Conservation (phyloP, 2,329 filamentous ascomycete genomes). For the Pseudogymnoascus sp. region DNA sequence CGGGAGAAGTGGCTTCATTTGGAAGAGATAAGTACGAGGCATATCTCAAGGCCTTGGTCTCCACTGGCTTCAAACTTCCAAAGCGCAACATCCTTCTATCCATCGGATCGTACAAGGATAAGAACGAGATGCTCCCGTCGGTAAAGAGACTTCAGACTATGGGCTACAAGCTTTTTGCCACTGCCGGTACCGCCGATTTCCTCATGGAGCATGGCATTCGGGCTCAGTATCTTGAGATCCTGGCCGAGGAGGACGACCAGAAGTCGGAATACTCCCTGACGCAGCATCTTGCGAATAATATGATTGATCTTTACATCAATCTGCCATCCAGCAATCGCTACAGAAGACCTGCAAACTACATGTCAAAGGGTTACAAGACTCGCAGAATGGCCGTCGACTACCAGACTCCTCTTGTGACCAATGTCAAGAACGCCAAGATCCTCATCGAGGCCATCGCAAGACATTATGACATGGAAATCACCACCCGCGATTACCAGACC, state of each 20-base stretch:
- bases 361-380: slow-evolving; percentile 95
- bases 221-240: slow-evolving; percentile 87
- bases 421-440: slow-evolving; percentile 98
- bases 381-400: slow-evolving; percentile 93
- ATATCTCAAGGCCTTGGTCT: slow-evolving; percentile 91
- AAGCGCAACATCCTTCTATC: slow-evolving; percentile 94
- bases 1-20: slow-evolving; percentile 95
- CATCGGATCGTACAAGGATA: slow-evolving; percentile 96
- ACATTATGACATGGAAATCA: slow-evolving; percentile 77
- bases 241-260: slow-evolving; percentile 73
- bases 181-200: slow-evolving; percentile 93
- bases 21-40: slow-evolving; percentile 95
- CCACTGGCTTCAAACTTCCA: slow-evolving; percentile 91
- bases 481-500: slow-evolving; percentile 82
- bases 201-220: slow-evolving; percentile 85
- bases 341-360: slow-evolving; percentile 92
- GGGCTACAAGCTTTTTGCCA: slow-evolving; percentile 93
- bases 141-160: slow-evolving; percentile 82
- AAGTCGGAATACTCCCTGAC: slow-evolving; percentile 95
- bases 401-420: slow-evolving; percentile 93
- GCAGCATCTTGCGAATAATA: slow-evolving; percentile 93
- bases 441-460: slow-evolving; percentile 88
- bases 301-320: slow-evolving; percentile 98
- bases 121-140: slow-evolving; percentile 92
- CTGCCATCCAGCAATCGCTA: slow-evolving; percentile 98